Base-by-base conservation (phyloP, 2,329 filamentous ascomycete species). In the Cadophora sp. region DNA sequence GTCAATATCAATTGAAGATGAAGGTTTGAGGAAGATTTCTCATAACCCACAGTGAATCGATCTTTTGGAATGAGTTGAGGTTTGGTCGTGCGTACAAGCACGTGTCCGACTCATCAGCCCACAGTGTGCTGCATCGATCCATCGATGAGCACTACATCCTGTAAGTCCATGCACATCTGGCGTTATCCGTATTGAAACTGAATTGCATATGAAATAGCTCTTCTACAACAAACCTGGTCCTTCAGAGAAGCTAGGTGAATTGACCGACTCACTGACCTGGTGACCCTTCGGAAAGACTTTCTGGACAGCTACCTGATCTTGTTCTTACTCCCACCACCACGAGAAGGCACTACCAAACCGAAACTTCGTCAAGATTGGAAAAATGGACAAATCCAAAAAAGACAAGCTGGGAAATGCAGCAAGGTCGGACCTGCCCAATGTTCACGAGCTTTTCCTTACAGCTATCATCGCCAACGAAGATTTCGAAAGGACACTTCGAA, bases 371-470 rank as follows among this genome's bases (percentile, higher is more conserved):
- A 59, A 24, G 37, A 59, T 43, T 34, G 56, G 43, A 2, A 59
- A 59, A 34, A 6, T 22, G 5, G 56, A 59, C 5, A 59, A 40
- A 26, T 43, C 56, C n/a, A 59, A 40, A 14, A 59, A 24, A 27
- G 37, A 26, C 22, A 48, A 48, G 43, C n/a, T 6, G 12, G 43
- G 43, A 48, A 22, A n/a, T 48, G 5, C 43, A 22, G n/a, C 19
- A 22, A 48, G 43, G 43, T 6, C 43, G 7, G 63, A 65, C 26
- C 16, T 55, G 27, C 34, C 29, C 64, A 72, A 22, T 48, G 89
- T 88, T 86, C 84, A 88, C 74, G 87, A 89, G 77, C 79, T 89
- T 22, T 89, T 88, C 73, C 81, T 89, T 67, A 86, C 86, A 4
- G 83, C 85, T 11, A 76, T 83, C 56, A 81, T 90, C 64, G 79